Conservation (phyloP, 371 early-diverging fungal species). For the Mucor saturninus region DNA sequence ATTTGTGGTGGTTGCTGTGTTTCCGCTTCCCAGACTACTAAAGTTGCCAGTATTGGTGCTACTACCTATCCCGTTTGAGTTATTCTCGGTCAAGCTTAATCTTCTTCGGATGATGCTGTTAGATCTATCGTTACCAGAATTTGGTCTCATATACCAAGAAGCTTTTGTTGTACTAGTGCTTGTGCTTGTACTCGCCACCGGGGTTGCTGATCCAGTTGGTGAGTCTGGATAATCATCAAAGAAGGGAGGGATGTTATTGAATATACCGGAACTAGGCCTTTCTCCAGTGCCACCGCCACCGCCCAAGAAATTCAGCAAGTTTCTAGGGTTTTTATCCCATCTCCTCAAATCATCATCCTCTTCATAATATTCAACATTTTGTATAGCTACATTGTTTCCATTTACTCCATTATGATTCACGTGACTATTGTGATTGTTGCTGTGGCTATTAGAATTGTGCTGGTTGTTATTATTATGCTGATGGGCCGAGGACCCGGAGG, state of each 20-base stretch:
- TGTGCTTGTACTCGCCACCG: slow-evolving; percentile 14
- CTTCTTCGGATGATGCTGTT: slow-evolving; percentile 21
- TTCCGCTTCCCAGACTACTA: slow-evolving; percentile 10
- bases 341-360: slow-evolving; percentile 60
- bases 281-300: slow-evolving; percentile 23
- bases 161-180: slow-evolving; percentile 10
- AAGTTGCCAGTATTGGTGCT: not conserved
- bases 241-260: slow-evolving; percentile 16
- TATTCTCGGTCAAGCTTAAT: slow-evolving; percentile 22
- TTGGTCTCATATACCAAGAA: slow-evolving; percentile 19
- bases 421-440: not conserved
- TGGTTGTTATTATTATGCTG: not conserved
- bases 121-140: slow-evolving; percentile 16
- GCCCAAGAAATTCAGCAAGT: slow-evolving; percentile 46
- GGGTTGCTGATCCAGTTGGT: slow-evolving; percentile 1
- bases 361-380: slow-evolving; percentile 46
- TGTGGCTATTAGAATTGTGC: not conserved
- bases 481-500: not conserved
- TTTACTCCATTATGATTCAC: not conserved
- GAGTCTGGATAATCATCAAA: slow-evolving; percentile 27
- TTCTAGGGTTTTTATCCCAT: slow-evolving; percentile 44
- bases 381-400: not conserved
- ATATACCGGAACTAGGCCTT: slow-evolving; percentile 29
- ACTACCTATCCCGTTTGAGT: not conserved
- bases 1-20: slow-evolving; percentile 1